Evolutionary conservation across 129 eudicot genomes (phyloP), one percentile per base, ranked within the genome.

Genomic region (Flaveria robusta): DNA sequence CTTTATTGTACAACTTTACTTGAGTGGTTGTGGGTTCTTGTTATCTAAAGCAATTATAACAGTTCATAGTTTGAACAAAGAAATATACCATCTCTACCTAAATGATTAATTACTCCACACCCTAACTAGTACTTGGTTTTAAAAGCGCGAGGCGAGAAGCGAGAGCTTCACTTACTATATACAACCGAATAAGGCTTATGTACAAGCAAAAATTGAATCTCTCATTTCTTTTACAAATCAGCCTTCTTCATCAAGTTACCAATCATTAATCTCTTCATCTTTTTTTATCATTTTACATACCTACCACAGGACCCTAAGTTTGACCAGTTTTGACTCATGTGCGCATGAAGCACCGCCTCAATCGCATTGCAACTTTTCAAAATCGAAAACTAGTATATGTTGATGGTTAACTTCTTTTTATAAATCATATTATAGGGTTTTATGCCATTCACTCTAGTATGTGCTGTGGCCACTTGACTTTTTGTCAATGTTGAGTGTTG

Each of bases 1-100:
- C 65, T 23, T 58, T 58, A 58, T 58, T 58, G 7, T 58, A 58
- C 66, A 58, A 58, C 34, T 7, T 54, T 7, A 58, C 34, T 58
- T 23, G 8, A 63, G 5, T 63, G 20, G 20, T 27, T 43, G 43
- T 15, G 18, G 3, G 10, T 27, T 34, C 37, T 59, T 59, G 37
- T 24, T 59, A 23, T 26, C 4, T 7, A 54, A 22, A 58, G 16
- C 31, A 22, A 58, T 58, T 22, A 58, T 58, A 22, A 58, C 5
- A 58, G 66, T 60, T 60, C 41, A 24, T 60, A 11, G 41, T 24
- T 60, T 13, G 7, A 60, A 60, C 45, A 63, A 63, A 27, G 22
- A 29, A 14, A 27, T 63, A 63, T 6, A 15, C 45, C 37, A 59
- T 59, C 39, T 13, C 39, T 13, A 24, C n/a, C 63, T 56, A 56